Conservation (phyloP, 768 basidiomycete species). For the Amanita inopinata region DNA sequence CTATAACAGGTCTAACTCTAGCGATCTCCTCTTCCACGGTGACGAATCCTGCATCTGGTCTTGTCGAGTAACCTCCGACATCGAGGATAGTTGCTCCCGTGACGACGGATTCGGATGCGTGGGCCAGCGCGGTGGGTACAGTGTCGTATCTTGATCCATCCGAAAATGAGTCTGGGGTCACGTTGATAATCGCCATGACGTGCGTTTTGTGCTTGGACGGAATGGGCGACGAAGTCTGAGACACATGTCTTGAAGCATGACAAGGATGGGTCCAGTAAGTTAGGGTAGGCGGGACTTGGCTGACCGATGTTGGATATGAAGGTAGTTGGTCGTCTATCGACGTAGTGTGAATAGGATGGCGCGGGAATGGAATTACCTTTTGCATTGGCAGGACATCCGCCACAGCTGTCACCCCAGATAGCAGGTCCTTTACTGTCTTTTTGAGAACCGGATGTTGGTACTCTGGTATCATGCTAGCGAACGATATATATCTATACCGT, state of each 20-base stretch:
- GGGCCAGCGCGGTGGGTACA: conserved; percentile 42
- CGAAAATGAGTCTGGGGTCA: conserved; percentile 94
- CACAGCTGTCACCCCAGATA: conserved; percentile 28
- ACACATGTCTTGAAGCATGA: not conserved
- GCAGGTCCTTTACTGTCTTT: conserved; percentile 35
- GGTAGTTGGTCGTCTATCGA: conserved; percentile 13
- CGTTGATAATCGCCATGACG: conserved; percentile 89
- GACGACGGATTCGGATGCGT: conserved; percentile 35
- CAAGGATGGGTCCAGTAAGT: conserved; percentile 40
- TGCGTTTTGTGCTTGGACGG: conserved; percentile 34
- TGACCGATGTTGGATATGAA: conserved; percentile 12
- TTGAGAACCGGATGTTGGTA: conserved; percentile 54
- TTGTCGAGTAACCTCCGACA: conserved; percentile 89
- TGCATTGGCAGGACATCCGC: conserved; percentile 39
- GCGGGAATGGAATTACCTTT: conserved; percentile 70
- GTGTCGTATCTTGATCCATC: conserved; percentile 62
- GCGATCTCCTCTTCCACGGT: conserved; percentile 56
- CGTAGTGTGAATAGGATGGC: conserved; percentile 27
- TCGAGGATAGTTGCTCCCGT: conserved; percentile 76
- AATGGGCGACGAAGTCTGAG: not conserved
- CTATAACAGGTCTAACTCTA: conserved; percentile 66
- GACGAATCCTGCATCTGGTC: conserved; percentile 68
- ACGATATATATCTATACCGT: not conserved
- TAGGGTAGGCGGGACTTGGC: conserved; percentile 34
- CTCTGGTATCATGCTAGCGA: conserved; percentile 66